Percentiles rank a stretch among this genome's conserved stretches.
Evolutionary conservation across 257 asterid species (phyloP).

Genomic region (Lithospermum erythrorhizon): DNA sequence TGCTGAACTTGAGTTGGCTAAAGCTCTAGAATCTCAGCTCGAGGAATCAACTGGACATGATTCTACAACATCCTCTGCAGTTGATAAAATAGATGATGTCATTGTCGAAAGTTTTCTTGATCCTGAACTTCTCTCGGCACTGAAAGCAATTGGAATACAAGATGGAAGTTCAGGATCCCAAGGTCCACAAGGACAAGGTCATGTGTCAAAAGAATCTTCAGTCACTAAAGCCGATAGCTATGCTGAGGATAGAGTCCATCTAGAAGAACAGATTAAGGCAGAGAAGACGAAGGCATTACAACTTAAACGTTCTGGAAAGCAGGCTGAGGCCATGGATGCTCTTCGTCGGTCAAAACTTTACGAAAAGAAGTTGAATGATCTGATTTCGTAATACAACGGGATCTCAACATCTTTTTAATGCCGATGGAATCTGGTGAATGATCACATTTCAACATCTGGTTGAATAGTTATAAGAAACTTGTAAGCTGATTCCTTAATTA

Average conservation of each 20-base stretch:
- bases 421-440: too few species aligned
- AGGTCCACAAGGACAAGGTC: slow-evolving; percentile 13
- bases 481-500: too few species aligned
- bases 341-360: background rate
- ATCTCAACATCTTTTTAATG: too few species aligned
- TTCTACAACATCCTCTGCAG: slow-evolving; percentile 8
- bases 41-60: slow-evolving; percentile 41
- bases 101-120: slow-evolving; percentile 74
- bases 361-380: slow-evolving; percentile 1
- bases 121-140: slow-evolving; percentile 78
- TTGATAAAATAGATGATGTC: slow-evolving; percentile 33
- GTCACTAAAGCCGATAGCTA: slow-evolving; percentile 16
- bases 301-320: slow-evolving; percentile 82
- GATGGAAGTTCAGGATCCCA: slow-evolving; percentile 20
- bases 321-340: slow-evolving; percentile 11
- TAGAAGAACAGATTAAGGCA: slow-evolving; percentile 50
- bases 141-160: slow-evolving; percentile 63
- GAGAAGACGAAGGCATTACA: slow-evolving; percentile 77
- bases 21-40: slow-evolving; percentile 61
- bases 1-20: slow-evolving; percentile 31
- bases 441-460: too few species aligned
- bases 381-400: background rate
- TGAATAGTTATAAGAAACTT: too few species aligned
- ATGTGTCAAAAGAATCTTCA: slow-evolving; percentile 19
- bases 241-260: slow-evolving; percentile 38